Conservation (phyloP, 75 land plant genomes). For the Pinus tabuliformis region DNA sequence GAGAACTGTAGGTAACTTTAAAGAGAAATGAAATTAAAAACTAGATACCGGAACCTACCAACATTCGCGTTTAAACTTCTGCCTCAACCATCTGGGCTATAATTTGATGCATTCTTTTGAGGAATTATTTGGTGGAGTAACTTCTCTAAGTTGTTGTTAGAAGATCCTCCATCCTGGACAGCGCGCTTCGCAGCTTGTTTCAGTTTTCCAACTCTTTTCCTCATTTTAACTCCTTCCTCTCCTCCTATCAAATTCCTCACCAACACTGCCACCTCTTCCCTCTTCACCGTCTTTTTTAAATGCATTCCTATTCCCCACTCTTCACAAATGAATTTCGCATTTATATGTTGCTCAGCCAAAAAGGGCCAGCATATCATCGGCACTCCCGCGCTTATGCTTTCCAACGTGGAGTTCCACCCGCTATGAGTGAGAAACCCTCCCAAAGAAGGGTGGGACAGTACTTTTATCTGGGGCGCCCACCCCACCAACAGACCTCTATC, state of each 20-base stretch:
- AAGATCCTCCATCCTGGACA: constrained; percentile 49
- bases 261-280: constrained; percentile 29
- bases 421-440: constrained; percentile 73
- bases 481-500: constrained; percentile 42
- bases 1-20: too few species aligned
- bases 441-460: constrained; percentile 54
- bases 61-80: too few species aligned
- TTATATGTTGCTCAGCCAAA: constrained; percentile 46
- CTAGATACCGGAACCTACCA: too few species aligned
- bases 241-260: constrained; percentile 31
- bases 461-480: constrained; percentile 75
- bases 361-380: constrained; percentile 72
- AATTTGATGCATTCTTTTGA: too few species aligned
- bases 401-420: constrained; percentile 84
- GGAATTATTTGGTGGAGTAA: not conserved
- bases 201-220: constrained; percentile 23
- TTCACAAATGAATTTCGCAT: constrained; percentile 15
- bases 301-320: constrained; percentile 33
- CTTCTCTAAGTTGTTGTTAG: constrained; percentile 10
- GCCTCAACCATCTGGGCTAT: too few species aligned
- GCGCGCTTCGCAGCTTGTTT: constrained; percentile 36
- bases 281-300: not conserved
- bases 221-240: constrained; percentile 37
- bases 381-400: constrained; percentile 45
- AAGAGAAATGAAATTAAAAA: too few species aligned